phyloP scores from a whole-genome alignment of 2,329 filamentous ascomycete species.

The Colletotrichum liriopes region DNA sequence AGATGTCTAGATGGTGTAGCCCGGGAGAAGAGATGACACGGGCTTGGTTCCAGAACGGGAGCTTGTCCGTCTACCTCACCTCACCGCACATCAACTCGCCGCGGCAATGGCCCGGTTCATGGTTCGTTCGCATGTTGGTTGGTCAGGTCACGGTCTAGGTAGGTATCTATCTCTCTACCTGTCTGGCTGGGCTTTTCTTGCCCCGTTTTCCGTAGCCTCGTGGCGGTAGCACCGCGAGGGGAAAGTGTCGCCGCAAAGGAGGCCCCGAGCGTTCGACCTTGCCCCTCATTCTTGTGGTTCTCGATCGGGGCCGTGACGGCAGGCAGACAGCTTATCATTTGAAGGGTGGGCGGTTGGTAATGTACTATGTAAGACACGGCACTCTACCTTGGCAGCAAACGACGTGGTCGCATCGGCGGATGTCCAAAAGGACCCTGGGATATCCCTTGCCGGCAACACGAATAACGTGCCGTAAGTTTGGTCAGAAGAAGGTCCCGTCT shows the following conservation, averaged over 20 bases:
- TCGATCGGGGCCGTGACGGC: neutral
- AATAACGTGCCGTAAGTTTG: neutral
- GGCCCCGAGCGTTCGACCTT: neutral
- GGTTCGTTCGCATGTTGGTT: neutral
- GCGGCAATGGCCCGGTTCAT: no score
- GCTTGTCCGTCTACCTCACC: neutral
- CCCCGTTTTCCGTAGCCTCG: neutral
- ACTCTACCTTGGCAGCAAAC: neutral
- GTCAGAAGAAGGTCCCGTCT: neutral
- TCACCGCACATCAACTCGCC: neutral
- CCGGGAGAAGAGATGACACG: neutral
- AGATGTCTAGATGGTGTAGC: constrained; percentile 10
- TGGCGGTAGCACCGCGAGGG: constrained; percentile 18
- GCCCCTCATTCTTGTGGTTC: constrained; percentile 7
- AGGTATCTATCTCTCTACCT: neutral
- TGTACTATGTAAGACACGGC: no score
- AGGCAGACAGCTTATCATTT: constrained; percentile 21
- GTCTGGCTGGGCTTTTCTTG: neutral
- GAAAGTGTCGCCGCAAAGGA: neutral
- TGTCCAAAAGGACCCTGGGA: constrained; percentile 1
- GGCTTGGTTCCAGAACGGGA: neutral
- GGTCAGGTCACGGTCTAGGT: constrained; percentile 7
- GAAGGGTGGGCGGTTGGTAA: constrained; percentile 7
- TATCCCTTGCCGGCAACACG: neutral
- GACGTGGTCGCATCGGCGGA: constrained; percentile 10